Evolutionary conservation across 75 land plant species (phyloP), one percentile per base, ranked within the genome.

Genomic region (Picea sitchensis): DNA sequence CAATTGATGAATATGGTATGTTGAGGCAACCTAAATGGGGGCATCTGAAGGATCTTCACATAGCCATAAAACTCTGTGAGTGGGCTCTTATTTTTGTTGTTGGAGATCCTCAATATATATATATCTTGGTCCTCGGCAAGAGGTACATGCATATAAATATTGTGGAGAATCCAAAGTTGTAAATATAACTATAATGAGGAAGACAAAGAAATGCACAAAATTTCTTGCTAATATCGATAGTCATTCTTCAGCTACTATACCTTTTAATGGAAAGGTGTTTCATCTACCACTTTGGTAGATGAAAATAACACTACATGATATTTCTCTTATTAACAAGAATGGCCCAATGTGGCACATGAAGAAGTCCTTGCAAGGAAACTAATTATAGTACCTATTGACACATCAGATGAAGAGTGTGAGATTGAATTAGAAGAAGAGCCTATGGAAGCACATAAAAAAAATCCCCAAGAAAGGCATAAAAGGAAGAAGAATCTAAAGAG

Each of bases 191-290:
- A 41, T 78, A 84, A 88, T 80, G 81, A 88, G 44, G 84, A 58
- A 77, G 62, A 67, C 88, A 75, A 87, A 86, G 7, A 61, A 30
- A 60, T 97, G 99, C 87, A 91, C 94, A 75, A 98, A 98, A 73
- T 97, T 97, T 86, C 90, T 97, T 77, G 92, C 99, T 61, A 97
- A 97, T 79, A 36, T 82, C 21, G 90, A 78, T 65, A 79, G 78
- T 15, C 44, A 83, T 34, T 80, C 87, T 58, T 92, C 84, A 84
- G 84, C 82, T 60, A 91, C 89, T 68, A 98, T 93, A 32, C 86
- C 76, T n/a, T 96, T 92, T 80, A 91, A 80, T 78, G 91, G 91
- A n/a, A 84, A 86, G 59, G 77, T 86, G 12, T 96, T 87, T 76
- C 81, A 76, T 23, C 79, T 96, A 59, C 99, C 99, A 44, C 92